phyloP scores from a whole-genome alignment of 371 early-diverging fungal genomes.

The Mortierella sp. region DNA sequence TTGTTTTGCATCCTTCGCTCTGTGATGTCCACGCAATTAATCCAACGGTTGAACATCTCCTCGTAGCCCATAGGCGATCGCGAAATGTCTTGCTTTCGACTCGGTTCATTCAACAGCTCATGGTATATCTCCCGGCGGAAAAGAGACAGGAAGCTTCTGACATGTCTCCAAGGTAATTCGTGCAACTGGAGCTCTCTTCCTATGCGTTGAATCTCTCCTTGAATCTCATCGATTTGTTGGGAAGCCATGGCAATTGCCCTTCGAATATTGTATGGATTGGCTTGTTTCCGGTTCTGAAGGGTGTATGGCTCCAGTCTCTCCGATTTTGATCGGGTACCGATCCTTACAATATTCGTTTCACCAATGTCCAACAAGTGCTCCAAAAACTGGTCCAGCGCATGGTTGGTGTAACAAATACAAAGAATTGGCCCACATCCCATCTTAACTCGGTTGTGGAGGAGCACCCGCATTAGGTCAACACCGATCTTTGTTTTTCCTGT shows the following conservation, averaged over 20 bases:
- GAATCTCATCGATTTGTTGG: not conserved
- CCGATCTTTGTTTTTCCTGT: slow-evolving; percentile 57
- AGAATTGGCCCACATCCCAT: slow-evolving; percentile 46
- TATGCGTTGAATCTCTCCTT: too few species aligned
- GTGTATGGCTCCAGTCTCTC: slow-evolving; percentile 19
- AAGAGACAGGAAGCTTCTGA: too few species aligned
- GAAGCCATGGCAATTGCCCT: not conserved
- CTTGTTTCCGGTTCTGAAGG: not conserved
- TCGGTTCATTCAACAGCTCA: too few species aligned
- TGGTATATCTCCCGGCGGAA: too few species aligned
- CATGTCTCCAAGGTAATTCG: too few species aligned
- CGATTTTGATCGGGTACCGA: slow-evolving; percentile 45
- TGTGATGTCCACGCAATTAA: too few species aligned
- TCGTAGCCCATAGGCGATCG: too few species aligned
- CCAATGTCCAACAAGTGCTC: slow-evolving; percentile 30
- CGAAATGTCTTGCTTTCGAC: too few species aligned
- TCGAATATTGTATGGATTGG: not conserved
- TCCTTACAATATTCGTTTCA: slow-evolving; percentile 36
- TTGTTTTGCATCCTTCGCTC: too few species aligned
- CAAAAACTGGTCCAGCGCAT: slow-evolving; percentile 60
- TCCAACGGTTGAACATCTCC: too few species aligned
- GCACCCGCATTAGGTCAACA: slow-evolving; percentile 46
- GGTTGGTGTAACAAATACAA: slow-evolving; percentile 56
- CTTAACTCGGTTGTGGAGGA: slow-evolving; percentile 24
- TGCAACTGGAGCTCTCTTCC: too few species aligned